Conservation (phyloP, 148 eudicot genomes). For the Nepenthes gracilis region DNA sequence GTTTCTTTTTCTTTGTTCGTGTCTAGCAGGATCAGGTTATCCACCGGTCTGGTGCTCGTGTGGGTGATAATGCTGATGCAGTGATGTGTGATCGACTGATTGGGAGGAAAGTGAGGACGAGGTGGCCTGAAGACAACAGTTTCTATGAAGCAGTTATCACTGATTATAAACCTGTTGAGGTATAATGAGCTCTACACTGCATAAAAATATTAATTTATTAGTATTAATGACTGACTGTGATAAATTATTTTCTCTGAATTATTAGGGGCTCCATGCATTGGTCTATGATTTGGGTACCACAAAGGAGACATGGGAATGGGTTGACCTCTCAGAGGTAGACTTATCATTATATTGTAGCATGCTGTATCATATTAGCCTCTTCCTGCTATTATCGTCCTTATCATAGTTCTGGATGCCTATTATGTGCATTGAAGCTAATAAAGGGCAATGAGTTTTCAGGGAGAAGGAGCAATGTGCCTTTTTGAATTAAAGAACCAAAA, state of each 20-base stretch:
- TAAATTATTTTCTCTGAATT: not conserved
- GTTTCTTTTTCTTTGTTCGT: slow-evolving; percentile 29
- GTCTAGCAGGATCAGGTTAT: slow-evolving; percentile 36
- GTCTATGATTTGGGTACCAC: slow-evolving; percentile 40
- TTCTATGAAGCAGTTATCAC: slow-evolving; percentile 37
- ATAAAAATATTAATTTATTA: not conserved
- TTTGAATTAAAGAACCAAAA: no score
- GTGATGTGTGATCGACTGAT: slow-evolving; percentile 15
- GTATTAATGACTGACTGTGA: not conserved
- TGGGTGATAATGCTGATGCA: slow-evolving; percentile 29
- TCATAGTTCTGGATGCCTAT: not conserved
- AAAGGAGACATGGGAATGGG: slow-evolving; percentile 56
- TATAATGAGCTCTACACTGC: slow-evolving; percentile 3
- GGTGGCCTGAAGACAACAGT: slow-evolving; percentile 70
- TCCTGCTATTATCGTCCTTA: not conserved
- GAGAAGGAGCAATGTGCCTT: no score
- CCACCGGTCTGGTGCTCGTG: slow-evolving; percentile 29
- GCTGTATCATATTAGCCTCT: no score
- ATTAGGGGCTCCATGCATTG: slow-evolving; percentile 48
- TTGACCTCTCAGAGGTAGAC: slow-evolving; percentile 48
- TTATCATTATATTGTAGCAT: not conserved
- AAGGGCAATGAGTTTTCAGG: no score
- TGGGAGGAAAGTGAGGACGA: slow-evolving; percentile 44
- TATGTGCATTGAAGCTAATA: no score
- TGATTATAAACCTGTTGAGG: slow-evolving; percentile 31